These are phyloP conservation scores for Suhomyces choctaworum DNA, from an alignment of 1,139 yeast genomes.

Conservation along the genomic window DNA sequence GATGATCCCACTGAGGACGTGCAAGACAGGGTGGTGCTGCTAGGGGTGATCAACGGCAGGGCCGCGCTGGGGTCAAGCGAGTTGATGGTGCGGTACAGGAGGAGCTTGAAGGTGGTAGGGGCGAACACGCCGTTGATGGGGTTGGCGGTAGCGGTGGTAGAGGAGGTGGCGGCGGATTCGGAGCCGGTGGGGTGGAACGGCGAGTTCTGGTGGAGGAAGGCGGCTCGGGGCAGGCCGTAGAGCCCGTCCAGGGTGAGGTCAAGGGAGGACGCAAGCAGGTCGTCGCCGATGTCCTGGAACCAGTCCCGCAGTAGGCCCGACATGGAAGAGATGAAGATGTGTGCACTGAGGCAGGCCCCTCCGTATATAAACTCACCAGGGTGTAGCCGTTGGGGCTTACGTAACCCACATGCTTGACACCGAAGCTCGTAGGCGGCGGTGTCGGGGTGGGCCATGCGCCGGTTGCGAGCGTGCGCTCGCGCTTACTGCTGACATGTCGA, in stretches of 20 bases:
- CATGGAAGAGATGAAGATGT: constrained; percentile 1
- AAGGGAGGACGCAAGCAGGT: neutral
- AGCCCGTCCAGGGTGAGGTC: neutral
- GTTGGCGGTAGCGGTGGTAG: neutral
- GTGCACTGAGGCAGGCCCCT: neutral
- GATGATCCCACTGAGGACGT: constrained; percentile 1
- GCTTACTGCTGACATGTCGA: neutral
- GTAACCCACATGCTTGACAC: constrained; percentile 1
- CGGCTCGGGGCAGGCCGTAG: neutral
- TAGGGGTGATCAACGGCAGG: neutral
- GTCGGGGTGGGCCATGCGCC: neutral
- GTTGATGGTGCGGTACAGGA: constrained; percentile 3
- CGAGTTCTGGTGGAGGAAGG: neutral
- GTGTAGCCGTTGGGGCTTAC: constrained; percentile 2
- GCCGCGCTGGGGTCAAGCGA: neutral
- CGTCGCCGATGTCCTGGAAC: neutral
- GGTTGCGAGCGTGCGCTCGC: neutral
- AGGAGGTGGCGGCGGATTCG: neutral
- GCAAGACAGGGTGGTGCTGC: constrained; percentile 1
- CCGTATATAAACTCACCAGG: constrained; percentile 1
- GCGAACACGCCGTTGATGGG: neutral
- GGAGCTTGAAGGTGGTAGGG: neutral
- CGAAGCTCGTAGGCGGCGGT: no score
- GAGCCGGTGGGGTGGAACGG: neutral
- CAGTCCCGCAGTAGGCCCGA: constrained; percentile 5